phyloP scores from a whole-genome alignment of 176 grass and related monocot genomes.

The Echinochloa phyllopogon region DNA sequence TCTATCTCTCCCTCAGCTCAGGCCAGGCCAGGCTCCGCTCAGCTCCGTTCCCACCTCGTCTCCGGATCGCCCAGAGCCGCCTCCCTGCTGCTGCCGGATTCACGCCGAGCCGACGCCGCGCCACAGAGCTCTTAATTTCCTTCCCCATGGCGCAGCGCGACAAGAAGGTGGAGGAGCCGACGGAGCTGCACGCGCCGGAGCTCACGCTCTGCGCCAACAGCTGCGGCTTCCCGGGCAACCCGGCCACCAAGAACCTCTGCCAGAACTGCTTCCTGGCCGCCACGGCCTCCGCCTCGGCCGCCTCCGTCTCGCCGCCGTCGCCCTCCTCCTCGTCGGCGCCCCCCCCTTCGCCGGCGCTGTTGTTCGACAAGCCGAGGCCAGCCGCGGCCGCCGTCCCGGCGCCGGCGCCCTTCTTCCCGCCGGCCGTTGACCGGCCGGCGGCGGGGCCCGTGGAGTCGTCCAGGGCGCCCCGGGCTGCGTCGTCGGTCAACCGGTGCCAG shows the following conservation, averaged over 20 bases:
- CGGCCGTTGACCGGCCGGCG: slow-evolving; percentile 15
- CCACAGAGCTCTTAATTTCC: not conserved
- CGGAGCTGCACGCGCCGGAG: slow-evolving; percentile 77
- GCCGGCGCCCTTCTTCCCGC: not conserved
- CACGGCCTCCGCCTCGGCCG: not conserved
- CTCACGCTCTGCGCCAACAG: slow-evolving; percentile 91
- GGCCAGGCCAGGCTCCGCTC: not conserved
- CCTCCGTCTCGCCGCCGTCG: slow-evolving; percentile 2
- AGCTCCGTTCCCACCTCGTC: not conserved
- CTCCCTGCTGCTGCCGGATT: not conserved
- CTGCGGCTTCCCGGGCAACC: slow-evolving; percentile 84
- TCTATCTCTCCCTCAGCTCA: not conserved
- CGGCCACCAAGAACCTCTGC: slow-evolving; percentile 79
- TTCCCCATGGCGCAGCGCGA: slow-evolving; percentile 80
- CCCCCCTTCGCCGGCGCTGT: not conserved
- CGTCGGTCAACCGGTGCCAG: slow-evolving; percentile 74
- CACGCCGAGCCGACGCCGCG: not conserved
- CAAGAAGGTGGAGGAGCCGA: slow-evolving; percentile 86
- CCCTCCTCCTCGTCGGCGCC: not conserved
- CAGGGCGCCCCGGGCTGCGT: slow-evolving; percentile 43
- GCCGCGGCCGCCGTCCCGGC: not conserved
- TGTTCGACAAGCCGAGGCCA: slow-evolving; percentile 40
- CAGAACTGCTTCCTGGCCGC: slow-evolving; percentile 70
- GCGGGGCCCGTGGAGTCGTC: slow-evolving; percentile 24
- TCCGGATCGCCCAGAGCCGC: not conserved